Base-by-base conservation (phyloP, 805 yeast genomes). In the Dipodascus albidus region DNA sequence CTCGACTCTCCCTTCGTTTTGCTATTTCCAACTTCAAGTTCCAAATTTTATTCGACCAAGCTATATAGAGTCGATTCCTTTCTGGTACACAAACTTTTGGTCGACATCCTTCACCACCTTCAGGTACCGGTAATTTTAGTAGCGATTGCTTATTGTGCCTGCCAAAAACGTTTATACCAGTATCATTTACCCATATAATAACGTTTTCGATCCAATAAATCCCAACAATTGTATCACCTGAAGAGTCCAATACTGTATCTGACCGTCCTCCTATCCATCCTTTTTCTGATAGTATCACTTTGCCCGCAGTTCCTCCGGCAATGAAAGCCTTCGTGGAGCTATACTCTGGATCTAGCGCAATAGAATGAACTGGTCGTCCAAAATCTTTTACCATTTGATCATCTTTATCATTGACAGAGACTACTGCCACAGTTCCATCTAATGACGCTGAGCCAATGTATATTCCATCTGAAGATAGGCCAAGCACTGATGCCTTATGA, bases 401-500 rank as follows among this genome's bases (percentile, higher is more conserved):
- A 2, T 72, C 69, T 20, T 78, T 79, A 57, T 83, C 85, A 1
- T 58, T 55, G 1, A 87, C 70, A 1, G 89, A 78, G 0, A 96
- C 95, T 2, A 88, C 78, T 1, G 88, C 88, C 0, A 91, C 85
- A 0, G 96, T 85, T 0, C 99, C 99, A 64, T 93, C 99, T 72
- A 91, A 82, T 0, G 97, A 88, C 0, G 90, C 96, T 0, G 95
- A 82, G 0, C 91, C 95, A 55, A 93, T 80, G 61, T 76, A 80
- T 6, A 68, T 68, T 0, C 95, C 93, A 62, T 87, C 95, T 1
- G 85, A 74, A 52, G 82, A 79, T 0, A 88, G 74, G 0, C 87
- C 79, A 47, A 90, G 68, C 1, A 93, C 78, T 0, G 96, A 87
- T 0, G 97, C 89, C 48, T 87, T 74, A 62, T 95, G 96, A 0